Base-by-base conservation (phyloP, 192 early-diverging fungal species). In the Entomortierella chlamydospora region DNA sequence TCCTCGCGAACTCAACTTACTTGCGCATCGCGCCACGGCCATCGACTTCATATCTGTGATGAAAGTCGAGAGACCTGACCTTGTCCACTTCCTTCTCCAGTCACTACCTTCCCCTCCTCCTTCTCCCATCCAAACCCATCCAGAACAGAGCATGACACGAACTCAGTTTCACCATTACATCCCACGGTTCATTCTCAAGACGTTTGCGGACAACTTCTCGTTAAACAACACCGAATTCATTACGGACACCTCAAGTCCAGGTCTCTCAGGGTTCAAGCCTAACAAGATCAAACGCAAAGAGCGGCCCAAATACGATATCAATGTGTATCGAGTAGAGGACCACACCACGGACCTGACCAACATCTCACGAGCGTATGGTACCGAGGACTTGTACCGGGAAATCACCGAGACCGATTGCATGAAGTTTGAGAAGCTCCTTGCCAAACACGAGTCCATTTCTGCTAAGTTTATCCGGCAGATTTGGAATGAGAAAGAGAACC, bases 151-250 rank as follows among this genome's bases (percentile, higher is more conserved):
- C 34, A 37, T 37, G 34, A 37, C 34, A 37, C 34, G 10, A 10
- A 37, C 34, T 37, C 41, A 81, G 63, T 81, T 53, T 25, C 76
- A 80, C 59, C 76, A 80, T 57, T 80, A 80, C 26, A 80, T 80
- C 47, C 76, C 76, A 23, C 64, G 53, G 1, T 81, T 81, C 50
- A 64, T 81, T 33, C 39, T 81, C 49, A 60, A 52, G 33, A 72
- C 55, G 18, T 81, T 81, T 54, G 49, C 69, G 13, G 64, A 66
- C 25, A 50, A 26, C 17, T n/a, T 43, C 15, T 33, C 53, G 8
- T 10, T 37, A 7, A 10, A 10, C 34, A 37, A 37, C 34, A 37
- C 34, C 34, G 34, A 37, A 10, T 37, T 37, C 34, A 37, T 37
- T 37, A 37, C 34, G 34, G 34, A 37, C 10, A 37, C 34, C 34